These are phyloP conservation scores for Thuidium tamariscinum DNA, from an alignment of 225 moss, liverwort and hornwort species.

Conservation along the genomic window DNA sequence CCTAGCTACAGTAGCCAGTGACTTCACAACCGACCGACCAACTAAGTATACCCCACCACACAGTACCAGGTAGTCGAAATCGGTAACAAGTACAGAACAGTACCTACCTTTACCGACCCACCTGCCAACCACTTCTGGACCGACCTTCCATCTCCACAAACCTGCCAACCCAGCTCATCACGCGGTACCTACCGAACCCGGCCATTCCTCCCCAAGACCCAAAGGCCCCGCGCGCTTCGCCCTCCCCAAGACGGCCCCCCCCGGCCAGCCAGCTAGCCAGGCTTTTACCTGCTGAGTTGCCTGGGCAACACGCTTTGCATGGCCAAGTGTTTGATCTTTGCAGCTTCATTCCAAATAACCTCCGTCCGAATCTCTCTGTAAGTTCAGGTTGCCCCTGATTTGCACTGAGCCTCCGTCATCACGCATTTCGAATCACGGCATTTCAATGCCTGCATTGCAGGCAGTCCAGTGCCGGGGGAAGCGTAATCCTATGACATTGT, in stretches of 20 bases:
- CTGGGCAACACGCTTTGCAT: not conserved
- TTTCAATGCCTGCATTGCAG: not conserved
- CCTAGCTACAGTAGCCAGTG: not conserved
- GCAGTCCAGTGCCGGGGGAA: not conserved
- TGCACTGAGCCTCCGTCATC: not conserved
- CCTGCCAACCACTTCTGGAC: too few species aligned
- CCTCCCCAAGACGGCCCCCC: not conserved
- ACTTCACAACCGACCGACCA: not conserved
- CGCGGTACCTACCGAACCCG: not conserved
- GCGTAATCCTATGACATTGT: not conserved
- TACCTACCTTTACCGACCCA: not conserved
- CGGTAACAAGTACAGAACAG: not conserved
- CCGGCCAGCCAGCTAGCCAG: not conserved
- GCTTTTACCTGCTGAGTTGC: not conserved
- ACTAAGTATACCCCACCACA: not conserved
- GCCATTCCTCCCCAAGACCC: not conserved
- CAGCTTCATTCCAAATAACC: not conserved
- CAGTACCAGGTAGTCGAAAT: not conserved
- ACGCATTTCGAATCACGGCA: not conserved
- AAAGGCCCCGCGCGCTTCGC: not conserved
- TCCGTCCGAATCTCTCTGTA: not conserved
- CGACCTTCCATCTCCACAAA: not conserved
- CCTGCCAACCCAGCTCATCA: not conserved
- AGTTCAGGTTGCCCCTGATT: not conserved
- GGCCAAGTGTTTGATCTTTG: not conserved